Evolutionary conservation across 2,329 filamentous ascomycete genomes (phyloP).

Genomic region (Penicillium sp.): DNA sequence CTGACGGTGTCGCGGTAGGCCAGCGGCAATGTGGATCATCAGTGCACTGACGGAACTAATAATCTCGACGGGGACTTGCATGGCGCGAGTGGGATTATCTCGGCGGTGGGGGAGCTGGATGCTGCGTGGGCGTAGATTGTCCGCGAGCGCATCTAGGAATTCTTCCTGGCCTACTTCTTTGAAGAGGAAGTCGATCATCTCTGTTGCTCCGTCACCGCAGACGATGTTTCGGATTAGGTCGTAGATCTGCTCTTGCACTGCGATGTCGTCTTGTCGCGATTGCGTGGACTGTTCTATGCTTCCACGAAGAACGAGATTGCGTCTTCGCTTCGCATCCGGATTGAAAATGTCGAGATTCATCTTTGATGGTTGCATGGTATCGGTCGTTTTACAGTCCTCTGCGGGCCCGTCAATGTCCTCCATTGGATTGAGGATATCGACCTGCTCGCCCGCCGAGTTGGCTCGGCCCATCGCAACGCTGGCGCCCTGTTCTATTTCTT

Average conservation of each 20-base stretch:
- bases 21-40: slow-evolving; percentile 85
- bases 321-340: slow-evolving; percentile 44
- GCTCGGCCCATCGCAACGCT: slow-evolving; percentile 58
- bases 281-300: slow-evolving; percentile 71
- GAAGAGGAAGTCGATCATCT: slow-evolving; percentile 86
- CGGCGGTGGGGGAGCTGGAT: slow-evolving; percentile 38
- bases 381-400: slow-evolving; percentile 40
- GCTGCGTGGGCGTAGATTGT: slow-evolving; percentile 68
- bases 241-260: slow-evolving; percentile 87
- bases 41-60: slow-evolving; percentile 79
- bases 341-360: slow-evolving; percentile 43
- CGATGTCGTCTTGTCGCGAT: slow-evolving; percentile 75
- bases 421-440: slow-evolving; percentile 62
- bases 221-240: slow-evolving; percentile 91
- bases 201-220: slow-evolving; percentile 62
- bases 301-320: slow-evolving; percentile 57
- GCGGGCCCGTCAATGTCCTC: slow-evolving; percentile 34
- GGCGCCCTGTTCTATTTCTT: slow-evolving; percentile 36
- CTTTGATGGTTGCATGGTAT: slow-evolving; percentile 47
- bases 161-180: slow-evolving; percentile 73
- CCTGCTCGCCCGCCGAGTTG: slow-evolving; percentile 64
- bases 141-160: slow-evolving; percentile 78
- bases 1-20: slow-evolving; percentile 76
- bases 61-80: slow-evolving; percentile 61
- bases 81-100: slow-evolving; percentile 33